Evolutionary conservation across 345 rosid species (phyloP).

Genomic region (Gossypium australe): DNA sequence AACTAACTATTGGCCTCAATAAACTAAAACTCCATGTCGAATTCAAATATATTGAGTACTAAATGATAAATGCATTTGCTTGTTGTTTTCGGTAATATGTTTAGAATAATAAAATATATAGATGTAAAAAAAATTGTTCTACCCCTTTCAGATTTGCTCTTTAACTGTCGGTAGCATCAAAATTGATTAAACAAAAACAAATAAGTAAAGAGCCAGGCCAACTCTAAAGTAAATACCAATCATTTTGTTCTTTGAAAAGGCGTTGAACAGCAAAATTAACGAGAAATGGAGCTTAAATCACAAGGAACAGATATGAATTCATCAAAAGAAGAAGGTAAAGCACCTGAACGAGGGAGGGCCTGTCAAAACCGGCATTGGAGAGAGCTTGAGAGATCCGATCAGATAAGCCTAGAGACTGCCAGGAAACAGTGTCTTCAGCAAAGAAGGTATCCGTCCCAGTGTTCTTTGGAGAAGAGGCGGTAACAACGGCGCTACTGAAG

Average conservation of each 20-base stretch:
- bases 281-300: not conserved
- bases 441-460: constrained; percentile 47
- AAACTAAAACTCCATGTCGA: not conserved
- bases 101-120: not conserved
- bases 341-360: constrained; percentile 93
- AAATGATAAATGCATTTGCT: not conserved
- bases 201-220: not conserved
- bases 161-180: not conserved
- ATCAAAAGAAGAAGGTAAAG: not conserved
- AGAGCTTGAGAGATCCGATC: constrained; percentile 58
- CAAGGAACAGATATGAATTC: not conserved
- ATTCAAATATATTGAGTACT: not conserved
- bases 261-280: not conserved
- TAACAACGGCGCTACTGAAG: constrained; percentile 24
- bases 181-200: not conserved
- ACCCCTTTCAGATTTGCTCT: not conserved
- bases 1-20: not conserved
- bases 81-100: not conserved
- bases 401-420: constrained; percentile 80
- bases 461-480: constrained; percentile 25
- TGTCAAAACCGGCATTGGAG: constrained; percentile 46
- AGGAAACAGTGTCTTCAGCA: constrained; percentile 60
- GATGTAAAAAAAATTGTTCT: not conserved
- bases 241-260: not conserved
- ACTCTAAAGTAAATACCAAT: not conserved